A percentile compares a stretch with the other conserved stretches of the same genome.
phyloP scores from a whole-genome alignment of 305 asterid species.

The Plantago lanceolata region DNA sequence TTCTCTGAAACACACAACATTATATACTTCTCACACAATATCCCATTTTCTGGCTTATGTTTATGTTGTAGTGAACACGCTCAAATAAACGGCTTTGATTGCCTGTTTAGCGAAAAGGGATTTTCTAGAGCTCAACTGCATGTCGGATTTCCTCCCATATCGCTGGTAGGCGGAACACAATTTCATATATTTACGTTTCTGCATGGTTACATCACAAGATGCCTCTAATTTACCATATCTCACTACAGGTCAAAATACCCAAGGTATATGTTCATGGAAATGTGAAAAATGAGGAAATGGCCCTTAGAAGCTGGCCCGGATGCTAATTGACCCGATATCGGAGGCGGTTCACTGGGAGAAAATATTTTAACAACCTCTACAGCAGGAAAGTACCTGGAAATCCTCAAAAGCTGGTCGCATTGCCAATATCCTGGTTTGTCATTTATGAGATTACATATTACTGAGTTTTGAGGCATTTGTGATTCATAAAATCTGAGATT shows the following conservation, averaged over 20 bases:
- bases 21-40: slow-evolving; percentile 2
- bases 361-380: neutral
- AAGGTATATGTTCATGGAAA: slow-evolving; percentile 71
- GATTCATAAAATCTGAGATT: too few species aligned
- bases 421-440: neutral
- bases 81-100: slow-evolving; percentile 55
- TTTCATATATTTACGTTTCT: slow-evolving; percentile 6
- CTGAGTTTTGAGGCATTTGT: too few species aligned
- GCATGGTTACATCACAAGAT: neutral
- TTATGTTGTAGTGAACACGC: slow-evolving; percentile 61
- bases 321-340: slow-evolving; percentile 36
- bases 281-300: slow-evolving; percentile 35
- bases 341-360: slow-evolving; percentile 21
- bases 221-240: slow-evolving; percentile 10
- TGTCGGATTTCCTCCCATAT: slow-evolving; percentile 62
- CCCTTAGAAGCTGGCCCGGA: slow-evolving; percentile 62
- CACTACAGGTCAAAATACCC: slow-evolving; percentile 53
- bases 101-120: slow-evolving; percentile 60
- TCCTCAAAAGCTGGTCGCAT: neutral
- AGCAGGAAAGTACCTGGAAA: neutral
- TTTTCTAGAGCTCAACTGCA: slow-evolving; percentile 55
- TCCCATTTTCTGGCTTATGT: slow-evolving; percentile 1
- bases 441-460: too few species aligned
- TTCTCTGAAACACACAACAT: neutral
- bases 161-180: slow-evolving; percentile 41